Evolutionary conservation across 2,329 filamentous ascomycete genomes (phyloP).

Genomic region (Trichoderma atrobrunneum): DNA sequence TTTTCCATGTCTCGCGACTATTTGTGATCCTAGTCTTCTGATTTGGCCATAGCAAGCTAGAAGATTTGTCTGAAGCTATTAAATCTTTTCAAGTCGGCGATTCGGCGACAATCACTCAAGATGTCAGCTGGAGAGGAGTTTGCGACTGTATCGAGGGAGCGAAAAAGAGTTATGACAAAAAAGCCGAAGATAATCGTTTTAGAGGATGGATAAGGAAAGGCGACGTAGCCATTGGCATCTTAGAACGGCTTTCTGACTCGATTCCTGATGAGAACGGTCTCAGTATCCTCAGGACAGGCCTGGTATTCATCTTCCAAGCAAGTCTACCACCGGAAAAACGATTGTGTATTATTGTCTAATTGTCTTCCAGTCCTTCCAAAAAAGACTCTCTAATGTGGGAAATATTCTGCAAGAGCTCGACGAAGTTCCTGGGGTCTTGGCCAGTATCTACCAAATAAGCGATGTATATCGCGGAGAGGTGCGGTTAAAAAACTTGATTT

Average conservation of each 20-base stretch:
- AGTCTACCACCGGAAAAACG: background rate
- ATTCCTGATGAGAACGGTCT: conserved; percentile 10
- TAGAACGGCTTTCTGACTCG: conserved; percentile 5
- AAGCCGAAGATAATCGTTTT: background rate
- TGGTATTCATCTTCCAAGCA: background rate
- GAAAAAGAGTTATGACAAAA: background rate
- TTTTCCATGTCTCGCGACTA: background rate
- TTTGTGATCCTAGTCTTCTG: background rate
- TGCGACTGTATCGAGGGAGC: conserved; percentile 1
- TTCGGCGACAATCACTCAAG: background rate
- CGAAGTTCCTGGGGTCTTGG: background rate
- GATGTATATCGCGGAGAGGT: background rate
- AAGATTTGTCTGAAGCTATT: background rate
- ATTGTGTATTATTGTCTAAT: background rate
- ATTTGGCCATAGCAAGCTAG: background rate
- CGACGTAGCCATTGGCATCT: background rate
- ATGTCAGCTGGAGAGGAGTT: conserved; percentile 3
- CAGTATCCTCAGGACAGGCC: background rate
- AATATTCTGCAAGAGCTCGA: conserved; percentile 10
- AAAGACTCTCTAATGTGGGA: conserved; percentile 10
- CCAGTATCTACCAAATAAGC: conserved; percentile 11
- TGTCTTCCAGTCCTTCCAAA: background rate
- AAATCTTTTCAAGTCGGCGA: background rate
- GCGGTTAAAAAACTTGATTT: background rate
- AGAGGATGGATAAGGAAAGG: conserved; percentile 9